Conservation (phyloP, 345 rosid species). For the Linum lewisii region DNA sequence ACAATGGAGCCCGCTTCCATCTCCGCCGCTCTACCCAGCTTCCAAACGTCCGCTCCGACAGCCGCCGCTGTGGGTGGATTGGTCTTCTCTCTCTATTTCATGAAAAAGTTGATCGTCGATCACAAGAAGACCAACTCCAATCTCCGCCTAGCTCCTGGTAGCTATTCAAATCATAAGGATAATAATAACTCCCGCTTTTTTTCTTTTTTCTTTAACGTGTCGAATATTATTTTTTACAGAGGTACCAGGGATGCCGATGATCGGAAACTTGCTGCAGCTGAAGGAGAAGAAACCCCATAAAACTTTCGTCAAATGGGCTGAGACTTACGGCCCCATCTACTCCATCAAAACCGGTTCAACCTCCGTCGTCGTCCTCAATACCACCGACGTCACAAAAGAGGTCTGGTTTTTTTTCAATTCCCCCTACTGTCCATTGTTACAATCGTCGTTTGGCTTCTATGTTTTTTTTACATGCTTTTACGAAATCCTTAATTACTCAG, state of each 20-base stretch:
- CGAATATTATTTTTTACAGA: conserved; percentile 34
- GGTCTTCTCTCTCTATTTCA: conserved; percentile 24
- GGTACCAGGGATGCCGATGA: conserved; percentile 64
- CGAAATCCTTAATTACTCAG: too few relatives aligned
- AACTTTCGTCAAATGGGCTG: conserved; percentile 76
- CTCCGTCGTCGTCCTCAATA: conserved; percentile 53
- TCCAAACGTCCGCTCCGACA: conserved; percentile 19
- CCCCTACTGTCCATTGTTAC: too few relatives aligned
- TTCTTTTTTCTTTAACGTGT: conserved; percentile 2
- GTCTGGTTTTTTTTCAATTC: conserved; percentile 17
- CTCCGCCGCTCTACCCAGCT: conserved; percentile 1
- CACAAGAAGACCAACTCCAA: conserved; percentile 23
- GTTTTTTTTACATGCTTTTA: too few relatives aligned
- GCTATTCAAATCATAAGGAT: too few relatives aligned
- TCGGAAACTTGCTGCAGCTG: conserved; percentile 79
- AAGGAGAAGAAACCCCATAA: conserved; percentile 88
- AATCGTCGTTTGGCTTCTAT: too few relatives aligned
- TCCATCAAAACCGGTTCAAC: conserved; percentile 68
- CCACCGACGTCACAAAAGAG: conserved; percentile 69
- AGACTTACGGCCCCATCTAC: conserved; percentile 67
- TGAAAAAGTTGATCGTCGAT: conserved; percentile 20
- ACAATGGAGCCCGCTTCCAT: conserved; percentile 9
- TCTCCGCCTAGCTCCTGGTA: conserved; percentile 63
- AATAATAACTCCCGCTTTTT: background rate
- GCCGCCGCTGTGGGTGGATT: conserved; percentile 34